Base-by-base conservation (phyloP, 805 yeast species). In the Lachancea thermotolerans region DNA sequence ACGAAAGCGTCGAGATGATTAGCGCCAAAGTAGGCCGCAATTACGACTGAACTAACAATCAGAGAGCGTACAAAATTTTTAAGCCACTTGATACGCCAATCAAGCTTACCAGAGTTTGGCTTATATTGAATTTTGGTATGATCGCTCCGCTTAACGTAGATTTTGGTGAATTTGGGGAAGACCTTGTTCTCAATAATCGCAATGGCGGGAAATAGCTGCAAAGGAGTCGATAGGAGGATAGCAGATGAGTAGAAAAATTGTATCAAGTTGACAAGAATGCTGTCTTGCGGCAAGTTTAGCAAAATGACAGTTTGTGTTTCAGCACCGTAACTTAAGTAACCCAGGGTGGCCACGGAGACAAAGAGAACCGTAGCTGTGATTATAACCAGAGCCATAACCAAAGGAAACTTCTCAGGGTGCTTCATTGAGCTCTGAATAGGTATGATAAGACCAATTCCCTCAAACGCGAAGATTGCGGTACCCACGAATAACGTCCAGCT, bases 391-490 rank as follows among this genome's bases (percentile, higher is more conserved):
- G 71, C 70, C 42, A 85, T 64, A 1, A 85, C 86, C 45, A 70
- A 59, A 14, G 91, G 89, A 58, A 82, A 85, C 50, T 82, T 74
- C 49, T 79, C 79, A 1, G 93, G 93, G 52, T 82, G 66, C 41
- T 71, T 74, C 93, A 85, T 85, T 1, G 93, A 82, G 53, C 85
- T 86, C 56, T 85, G 88, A 43, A 85, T 82, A 0, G 95, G 95
- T 18, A 85, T 81, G 41, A 85, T 82, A 39, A 85, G 68, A 0
- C 95, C 93, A 46, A 85, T 84, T 1, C 95, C 95, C 66, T 85
- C 95, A 58, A 84, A 85, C n/a, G 93, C 88, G 68, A 85, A 85
- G 28, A 85, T 85, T 2, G 91, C 90, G 6, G 85, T 86, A 8
- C 95, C 95, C 41, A 85, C 79, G 57, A 85, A 85, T 39, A 85